phyloP scores from a whole-genome alignment of 371 early-diverging fungal species.

The Actinomortierella wolfii region DNA sequence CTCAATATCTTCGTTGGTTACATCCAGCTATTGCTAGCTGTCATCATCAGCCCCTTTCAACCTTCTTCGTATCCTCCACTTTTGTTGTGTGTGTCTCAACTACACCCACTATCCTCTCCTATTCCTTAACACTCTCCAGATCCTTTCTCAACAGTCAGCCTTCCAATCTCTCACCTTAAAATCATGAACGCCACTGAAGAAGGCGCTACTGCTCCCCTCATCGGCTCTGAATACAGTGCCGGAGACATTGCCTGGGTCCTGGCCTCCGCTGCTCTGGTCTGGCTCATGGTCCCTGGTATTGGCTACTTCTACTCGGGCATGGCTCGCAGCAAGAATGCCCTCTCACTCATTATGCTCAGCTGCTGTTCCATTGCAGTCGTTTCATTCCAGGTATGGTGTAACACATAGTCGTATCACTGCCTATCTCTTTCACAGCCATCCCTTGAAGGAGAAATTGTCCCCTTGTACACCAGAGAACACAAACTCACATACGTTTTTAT shows the following conservation, averaged over 20 bases:
- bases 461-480: neutral
- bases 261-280: conserved; percentile 75
- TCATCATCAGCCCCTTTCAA: no score
- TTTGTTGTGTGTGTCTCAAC: no score
- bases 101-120: no score
- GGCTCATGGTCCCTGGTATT: conserved; percentile 86
- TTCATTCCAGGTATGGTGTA: conserved; percentile 29
- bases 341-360: conserved; percentile 48
- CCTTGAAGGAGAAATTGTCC: neutral
- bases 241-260: conserved; percentile 79
- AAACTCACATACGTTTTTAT: neutral
- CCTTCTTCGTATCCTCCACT: no score
- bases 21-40: no score
- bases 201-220: conserved; percentile 3
- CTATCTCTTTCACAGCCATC: neutral
- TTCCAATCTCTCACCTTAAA: neutral
- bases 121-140: no score
- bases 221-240: conserved; percentile 46
- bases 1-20: no score
- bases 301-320: conserved; percentile 93
- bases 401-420: conserved; percentile 56
- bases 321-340: conserved; percentile 82
- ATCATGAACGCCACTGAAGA: neutral
- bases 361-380: conserved; percentile 44
- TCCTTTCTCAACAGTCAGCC: neutral